Evolutionary conservation across 106 monocot genomes (phyloP).

Genomic region (Allium fistulosum): DNA sequence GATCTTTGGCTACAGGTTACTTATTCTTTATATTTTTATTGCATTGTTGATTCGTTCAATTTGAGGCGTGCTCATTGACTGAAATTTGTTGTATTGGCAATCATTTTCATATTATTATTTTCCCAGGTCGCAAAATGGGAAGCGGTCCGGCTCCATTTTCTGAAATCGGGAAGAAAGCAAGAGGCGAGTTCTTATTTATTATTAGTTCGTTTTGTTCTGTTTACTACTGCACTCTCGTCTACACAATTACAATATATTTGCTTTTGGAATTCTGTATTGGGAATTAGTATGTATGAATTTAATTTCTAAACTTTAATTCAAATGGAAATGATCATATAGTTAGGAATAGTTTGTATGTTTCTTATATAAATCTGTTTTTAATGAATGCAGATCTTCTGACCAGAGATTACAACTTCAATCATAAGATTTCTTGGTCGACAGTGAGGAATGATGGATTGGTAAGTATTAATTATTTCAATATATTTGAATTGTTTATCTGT

Average conservation of each 20-base stretch:
- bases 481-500: background rate
- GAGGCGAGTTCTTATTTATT: constrained; percentile 26
- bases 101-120: too few relatives aligned
- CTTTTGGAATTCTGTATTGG: background rate
- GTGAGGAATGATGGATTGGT: constrained; percentile 41
- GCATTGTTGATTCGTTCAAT: too few relatives aligned
- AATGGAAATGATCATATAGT: background rate
- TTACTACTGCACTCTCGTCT: background rate
- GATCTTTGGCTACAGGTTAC: too few relatives aligned
- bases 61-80: too few relatives aligned
- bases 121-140: constrained; percentile 16
- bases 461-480: constrained; percentile 8
- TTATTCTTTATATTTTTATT: too few relatives aligned
- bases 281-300: background rate
- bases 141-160: constrained; percentile 48
- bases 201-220: too few relatives aligned
- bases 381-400: constrained; percentile 61
- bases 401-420: constrained; percentile 62
- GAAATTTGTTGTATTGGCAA: too few relatives aligned
- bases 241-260: too few relatives aligned
- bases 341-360: background rate
- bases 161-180: constrained; percentile 56
- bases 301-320: background rate
- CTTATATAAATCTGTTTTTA: background rate
- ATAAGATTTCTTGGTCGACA: constrained; percentile 41